A percentile compares a stretch with the other conserved stretches of the same genome.
phyloP scores from a whole-genome alignment of 139 green algal genomes.

The Zygnema cylindricum region DNA sequence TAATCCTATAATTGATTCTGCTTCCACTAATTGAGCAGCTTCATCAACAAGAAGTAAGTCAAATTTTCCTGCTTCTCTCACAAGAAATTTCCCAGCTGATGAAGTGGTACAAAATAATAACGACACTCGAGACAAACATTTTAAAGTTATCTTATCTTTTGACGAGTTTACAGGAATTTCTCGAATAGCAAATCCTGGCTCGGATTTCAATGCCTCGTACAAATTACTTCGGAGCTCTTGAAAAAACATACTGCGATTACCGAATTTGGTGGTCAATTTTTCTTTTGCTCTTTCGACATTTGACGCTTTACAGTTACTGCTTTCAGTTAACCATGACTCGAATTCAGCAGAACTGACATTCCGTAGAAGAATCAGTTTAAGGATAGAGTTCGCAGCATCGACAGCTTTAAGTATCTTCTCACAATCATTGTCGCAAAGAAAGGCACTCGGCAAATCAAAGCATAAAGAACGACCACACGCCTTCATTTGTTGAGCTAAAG shows the following conservation, averaged over 20 bases:
- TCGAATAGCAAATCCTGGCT: background rate
- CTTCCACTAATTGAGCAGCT: conserved; percentile 86
- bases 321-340: background rate
- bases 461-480: background rate
- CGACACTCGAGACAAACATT: background rate
- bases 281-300: background rate
- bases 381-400: background rate
- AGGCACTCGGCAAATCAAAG: background rate
- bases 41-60: conserved; percentile 89
- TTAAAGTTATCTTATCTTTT: background rate
- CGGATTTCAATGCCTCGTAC: background rate
- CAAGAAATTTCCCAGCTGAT: conserved; percentile 6
- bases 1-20: conserved; percentile 82
- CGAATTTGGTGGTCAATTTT: background rate
- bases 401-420: background rate
- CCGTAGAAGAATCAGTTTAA: background rate
- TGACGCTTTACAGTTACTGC: background rate
- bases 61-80: conserved; percentile 54
- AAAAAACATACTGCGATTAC: background rate
- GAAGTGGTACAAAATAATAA: conserved; percentile 47
- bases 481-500: background rate
- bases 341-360: background rate
- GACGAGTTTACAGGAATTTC: background rate
- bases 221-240: background rate
- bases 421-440: background rate